phyloP scores from a whole-genome alignment of 306 rosid species.

The Potentilla sterilis region DNA sequence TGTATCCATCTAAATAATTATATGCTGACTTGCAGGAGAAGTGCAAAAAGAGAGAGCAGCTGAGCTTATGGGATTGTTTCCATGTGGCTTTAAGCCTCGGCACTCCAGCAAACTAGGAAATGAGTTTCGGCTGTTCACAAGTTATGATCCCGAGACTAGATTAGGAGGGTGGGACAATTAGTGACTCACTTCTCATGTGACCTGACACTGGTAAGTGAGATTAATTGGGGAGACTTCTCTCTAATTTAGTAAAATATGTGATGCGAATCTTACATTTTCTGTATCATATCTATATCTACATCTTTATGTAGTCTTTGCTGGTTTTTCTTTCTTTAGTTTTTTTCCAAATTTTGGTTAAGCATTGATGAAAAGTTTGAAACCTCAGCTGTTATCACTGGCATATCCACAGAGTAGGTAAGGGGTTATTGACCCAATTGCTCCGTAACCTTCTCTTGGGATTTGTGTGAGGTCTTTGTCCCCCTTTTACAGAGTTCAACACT shows the following conservation, averaged over 20 bases:
- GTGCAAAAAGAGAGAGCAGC: constrained; percentile 88
- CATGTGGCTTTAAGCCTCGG: constrained; percentile 78
- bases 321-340: neutral
- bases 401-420: neutral
- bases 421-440: neutral
- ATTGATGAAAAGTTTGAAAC: neutral
- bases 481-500: neutral
- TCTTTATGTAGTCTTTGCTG: neutral
- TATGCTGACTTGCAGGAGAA: constrained; percentile 54
- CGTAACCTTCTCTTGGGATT: neutral
- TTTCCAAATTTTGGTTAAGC: neutral
- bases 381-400: neutral
- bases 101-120: constrained; percentile 87
- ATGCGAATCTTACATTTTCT: neutral
- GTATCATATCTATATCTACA: neutral
- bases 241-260: neutral
- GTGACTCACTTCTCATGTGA: constrained; percentile 14
- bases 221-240: neutral
- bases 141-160: constrained; percentile 78
- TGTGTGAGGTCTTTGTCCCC: neutral
- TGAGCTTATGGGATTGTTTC: constrained; percentile 73
- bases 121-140: constrained; percentile 80
- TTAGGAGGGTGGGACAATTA: constrained; percentile 74
- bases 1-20: neutral
- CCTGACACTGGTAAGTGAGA: constrained; percentile 18